Percentiles rank a stretch among this genome's conserved stretches.
These are phyloP conservation scores for Aureobasidium pullulans DNA, from an alignment of 2,329 filamentous ascomycete species.

Conservation along the genomic window DNA sequence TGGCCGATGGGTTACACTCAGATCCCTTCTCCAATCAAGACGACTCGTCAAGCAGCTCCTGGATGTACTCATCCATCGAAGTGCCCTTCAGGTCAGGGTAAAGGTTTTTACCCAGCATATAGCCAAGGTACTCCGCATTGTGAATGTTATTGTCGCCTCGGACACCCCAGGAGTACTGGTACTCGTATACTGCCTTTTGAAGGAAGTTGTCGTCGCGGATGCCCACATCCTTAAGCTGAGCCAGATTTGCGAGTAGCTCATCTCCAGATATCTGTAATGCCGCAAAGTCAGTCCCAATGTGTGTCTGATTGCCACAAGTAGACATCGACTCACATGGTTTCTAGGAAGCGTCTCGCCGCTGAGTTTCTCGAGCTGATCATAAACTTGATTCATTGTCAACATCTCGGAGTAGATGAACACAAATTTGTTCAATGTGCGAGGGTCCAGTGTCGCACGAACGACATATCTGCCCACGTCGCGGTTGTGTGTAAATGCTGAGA, in stretches of 20 bases:
- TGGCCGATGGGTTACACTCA: too few species aligned
- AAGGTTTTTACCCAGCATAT: too few species aligned
- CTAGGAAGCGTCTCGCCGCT: constrained; percentile 40
- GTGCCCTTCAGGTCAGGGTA: too few species aligned
- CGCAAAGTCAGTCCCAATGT: too few species aligned
- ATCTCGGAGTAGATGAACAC: constrained; percentile 45
- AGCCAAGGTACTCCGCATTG: constrained; percentile 38
- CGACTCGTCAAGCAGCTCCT: too few species aligned
- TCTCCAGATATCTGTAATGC: too few species aligned
- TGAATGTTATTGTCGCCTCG: background rate
- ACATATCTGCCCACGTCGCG: constrained; percentile 49
- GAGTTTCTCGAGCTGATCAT: constrained; percentile 39
- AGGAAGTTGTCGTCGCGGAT: background rate
- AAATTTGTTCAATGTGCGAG: constrained; percentile 46
- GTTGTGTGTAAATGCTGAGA: constrained; percentile 40
- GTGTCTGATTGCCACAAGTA: too few species aligned
- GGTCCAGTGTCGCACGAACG: constrained; percentile 45
- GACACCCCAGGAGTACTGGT: constrained; percentile 37
- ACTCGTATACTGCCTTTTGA: constrained; percentile 28
- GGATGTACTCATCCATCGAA: too few species aligned
- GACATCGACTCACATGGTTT: too few species aligned
- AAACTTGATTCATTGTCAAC: constrained; percentile 41
- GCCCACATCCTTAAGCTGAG: constrained; percentile 24
- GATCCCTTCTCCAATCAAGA: too few species aligned
- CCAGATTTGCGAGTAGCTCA: constrained; percentile 26